Evolutionary conservation across 2,329 filamentous ascomycete species (phyloP).

Genomic region (Paecilomyces variotii): DNA sequence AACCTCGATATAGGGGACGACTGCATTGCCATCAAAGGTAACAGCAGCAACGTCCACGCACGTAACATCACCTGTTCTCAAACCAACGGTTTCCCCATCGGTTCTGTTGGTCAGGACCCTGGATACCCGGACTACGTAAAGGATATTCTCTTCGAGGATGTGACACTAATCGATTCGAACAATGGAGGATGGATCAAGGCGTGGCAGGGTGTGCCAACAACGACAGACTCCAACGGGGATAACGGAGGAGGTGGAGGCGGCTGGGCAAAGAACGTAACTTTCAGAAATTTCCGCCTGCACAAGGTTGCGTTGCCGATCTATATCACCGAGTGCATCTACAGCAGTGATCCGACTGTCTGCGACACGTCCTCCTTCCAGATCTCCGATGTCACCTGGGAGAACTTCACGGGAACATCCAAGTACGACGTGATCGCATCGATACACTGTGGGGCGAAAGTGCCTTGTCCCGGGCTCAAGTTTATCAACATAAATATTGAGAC

Average conservation of each 20-base stretch:
- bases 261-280: slow-evolving; percentile 14
- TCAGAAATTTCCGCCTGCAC: slow-evolving; percentile 15
- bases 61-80: slow-evolving; percentile 32
- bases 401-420: slow-evolving; percentile 42
- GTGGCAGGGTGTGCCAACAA: slow-evolving; percentile 13
- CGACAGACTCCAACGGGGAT: slow-evolving; percentile 14
- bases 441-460: slow-evolving; percentile 35
- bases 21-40: slow-evolving; percentile 35
- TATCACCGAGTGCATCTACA: slow-evolving; percentile 21
- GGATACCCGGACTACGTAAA: slow-evolving; percentile 27
- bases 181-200: slow-evolving; percentile 19
- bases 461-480: slow-evolving; percentile 41
- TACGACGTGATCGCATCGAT: slow-evolving; percentile 44
- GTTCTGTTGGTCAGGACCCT: slow-evolving; percentile 33
- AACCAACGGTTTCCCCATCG: slow-evolving; percentile 31
- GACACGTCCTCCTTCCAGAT: slow-evolving; percentile 37
- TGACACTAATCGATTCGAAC: slow-evolving; percentile 10
- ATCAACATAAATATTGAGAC: slow-evolving; percentile 40
- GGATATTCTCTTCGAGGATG: slow-evolving; percentile 31
- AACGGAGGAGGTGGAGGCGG: slow-evolving; percentile 16
- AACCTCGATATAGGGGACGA: slow-evolving; percentile 19
- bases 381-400: slow-evolving; percentile 42
- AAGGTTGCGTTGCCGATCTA: slow-evolving; percentile 18
- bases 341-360: slow-evolving; percentile 19
- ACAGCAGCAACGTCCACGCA: slow-evolving; percentile 33